These are phyloP conservation scores for Eleusine indica DNA, from an alignment of 176 grass and related monocot species.

Conservation along the genomic window DNA sequence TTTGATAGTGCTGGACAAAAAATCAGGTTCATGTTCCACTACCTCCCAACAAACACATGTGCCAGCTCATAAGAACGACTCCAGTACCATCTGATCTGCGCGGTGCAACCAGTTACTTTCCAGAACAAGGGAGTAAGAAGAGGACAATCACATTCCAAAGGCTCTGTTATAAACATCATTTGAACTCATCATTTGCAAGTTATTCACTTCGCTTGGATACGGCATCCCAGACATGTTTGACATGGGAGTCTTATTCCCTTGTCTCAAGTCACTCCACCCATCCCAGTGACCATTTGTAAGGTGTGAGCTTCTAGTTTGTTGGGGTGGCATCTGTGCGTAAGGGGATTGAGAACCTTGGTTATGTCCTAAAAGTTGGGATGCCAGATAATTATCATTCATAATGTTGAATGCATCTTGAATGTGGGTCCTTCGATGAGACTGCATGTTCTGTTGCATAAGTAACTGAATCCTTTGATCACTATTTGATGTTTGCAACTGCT, in stretches of 20 bases:
- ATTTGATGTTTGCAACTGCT: constrained; percentile 60
- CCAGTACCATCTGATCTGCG: constrained; percentile 21
- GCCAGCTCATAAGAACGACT: constrained; percentile 33
- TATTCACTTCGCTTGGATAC: constrained; percentile 66
- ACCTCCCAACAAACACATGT: not conserved
- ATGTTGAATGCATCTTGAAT: constrained; percentile 59
- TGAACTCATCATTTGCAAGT: constrained; percentile 66
- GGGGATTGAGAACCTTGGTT: constrained; percentile 59
- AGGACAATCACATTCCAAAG: constrained; percentile 71
- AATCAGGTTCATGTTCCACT: constrained; percentile 31
- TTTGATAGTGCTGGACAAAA: constrained; percentile 33
- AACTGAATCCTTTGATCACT: constrained; percentile 76
- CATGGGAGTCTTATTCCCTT: constrained; percentile 54
- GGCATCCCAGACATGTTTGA: not conserved
- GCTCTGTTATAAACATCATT: constrained; percentile 75
- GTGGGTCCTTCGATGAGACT: constrained; percentile 65
- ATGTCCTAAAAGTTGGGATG: constrained; percentile 63
- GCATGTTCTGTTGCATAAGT: constrained; percentile 58
- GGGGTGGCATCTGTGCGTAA: constrained; percentile 52
- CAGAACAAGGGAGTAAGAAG: constrained; percentile 18
- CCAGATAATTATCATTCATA: constrained; percentile 74
- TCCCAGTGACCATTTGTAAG: constrained; percentile 74
- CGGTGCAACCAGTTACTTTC: constrained; percentile 41
- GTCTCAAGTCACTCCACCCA: constrained; percentile 73
- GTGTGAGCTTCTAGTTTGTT: constrained; percentile 65